A percentile compares a stretch with the other conserved stretches of the same genome.
Conservation (phyloP, 1,284 basidiomycete genomes). For the Cutaneotrichosporon cavernicola region DNA sequence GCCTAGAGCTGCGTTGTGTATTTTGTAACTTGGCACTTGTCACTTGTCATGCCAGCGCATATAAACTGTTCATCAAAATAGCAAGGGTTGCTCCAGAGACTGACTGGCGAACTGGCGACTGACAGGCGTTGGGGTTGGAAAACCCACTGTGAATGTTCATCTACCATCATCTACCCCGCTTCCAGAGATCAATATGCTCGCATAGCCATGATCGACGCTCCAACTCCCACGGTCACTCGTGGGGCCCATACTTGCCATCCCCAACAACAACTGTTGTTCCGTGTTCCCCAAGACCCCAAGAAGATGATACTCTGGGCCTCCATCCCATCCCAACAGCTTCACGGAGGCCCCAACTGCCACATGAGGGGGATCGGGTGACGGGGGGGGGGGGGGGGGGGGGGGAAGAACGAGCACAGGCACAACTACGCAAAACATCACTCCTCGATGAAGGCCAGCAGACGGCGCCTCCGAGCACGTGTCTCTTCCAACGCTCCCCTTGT, state of each 20-base stretch:
- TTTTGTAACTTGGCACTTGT: slow-evolving; percentile 1
- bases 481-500: not conserved
- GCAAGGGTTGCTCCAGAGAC: not conserved
- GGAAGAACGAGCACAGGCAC: not conserved
- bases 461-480: not conserved
- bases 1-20: not conserved
- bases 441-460: not conserved
- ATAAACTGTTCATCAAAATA: not conserved
- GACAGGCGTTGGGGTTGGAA: no score
- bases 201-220: no score
- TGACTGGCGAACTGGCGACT: not conserved
- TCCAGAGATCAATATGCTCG: no score
- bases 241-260: no score
- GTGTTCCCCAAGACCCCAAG: no score
- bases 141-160: not conserved
- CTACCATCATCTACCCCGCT: not conserved
- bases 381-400: not conserved
- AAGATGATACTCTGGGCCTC: no score
- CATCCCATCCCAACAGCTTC: no score
- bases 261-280: no score
- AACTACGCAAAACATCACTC: no score
- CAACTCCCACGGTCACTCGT: no score
- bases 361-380: not conserved
- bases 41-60: slow-evolving; percentile 2
- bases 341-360: no score